Evolutionary conservation across 352 stramenopile genomes (phyloP).

Genomic region (Lagenidium giganteum): DNA sequence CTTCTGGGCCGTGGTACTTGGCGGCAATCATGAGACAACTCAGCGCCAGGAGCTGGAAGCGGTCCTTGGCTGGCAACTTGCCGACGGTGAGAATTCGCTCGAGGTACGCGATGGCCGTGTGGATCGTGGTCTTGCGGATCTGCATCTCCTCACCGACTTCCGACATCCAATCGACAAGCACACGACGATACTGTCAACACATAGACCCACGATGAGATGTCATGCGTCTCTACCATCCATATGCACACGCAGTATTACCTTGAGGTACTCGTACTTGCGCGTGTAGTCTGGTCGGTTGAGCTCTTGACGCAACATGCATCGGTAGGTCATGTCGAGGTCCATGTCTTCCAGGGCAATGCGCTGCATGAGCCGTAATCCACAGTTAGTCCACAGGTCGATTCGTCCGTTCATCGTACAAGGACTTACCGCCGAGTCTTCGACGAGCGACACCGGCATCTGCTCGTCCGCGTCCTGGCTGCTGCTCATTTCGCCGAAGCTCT

Average conservation of each 20-base stretch:
- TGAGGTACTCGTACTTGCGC: slow-evolving; percentile 76
- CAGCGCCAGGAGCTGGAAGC: slow-evolving; percentile 79
- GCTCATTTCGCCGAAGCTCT: slow-evolving; percentile 71
- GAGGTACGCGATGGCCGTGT: slow-evolving; percentile 78
- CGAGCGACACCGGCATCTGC: slow-evolving; percentile 19
- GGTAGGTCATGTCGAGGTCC: slow-evolving; percentile 64
- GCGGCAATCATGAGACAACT: slow-evolving; percentile 74
- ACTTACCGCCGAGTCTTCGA: slow-evolving; percentile 24
- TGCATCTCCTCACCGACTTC: slow-evolving; percentile 83
- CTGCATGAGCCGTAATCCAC: slow-evolving; percentile 16
- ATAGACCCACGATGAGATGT: background rate
- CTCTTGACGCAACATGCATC: slow-evolving; percentile 75
- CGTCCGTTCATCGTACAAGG: background rate
- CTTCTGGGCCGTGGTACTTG: slow-evolving; percentile 77
- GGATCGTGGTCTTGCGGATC: slow-evolving; percentile 76
- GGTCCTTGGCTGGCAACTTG: slow-evolving; percentile 59
- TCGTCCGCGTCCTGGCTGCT: slow-evolving; percentile 33
- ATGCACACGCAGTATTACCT: slow-evolving; percentile 16
- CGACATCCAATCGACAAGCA: slow-evolving; percentile 83
- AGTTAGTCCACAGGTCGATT: background rate
- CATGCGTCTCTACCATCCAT: background rate
- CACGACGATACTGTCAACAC: slow-evolving; percentile 46
- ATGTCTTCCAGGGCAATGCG: slow-evolving; percentile 69
- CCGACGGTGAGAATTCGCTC: slow-evolving; percentile 59
- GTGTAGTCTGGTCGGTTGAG: slow-evolving; percentile 62